Conservation (phyloP, 176 grass and related monocot genomes). For the Echinochloa phyllopogon region DNA sequence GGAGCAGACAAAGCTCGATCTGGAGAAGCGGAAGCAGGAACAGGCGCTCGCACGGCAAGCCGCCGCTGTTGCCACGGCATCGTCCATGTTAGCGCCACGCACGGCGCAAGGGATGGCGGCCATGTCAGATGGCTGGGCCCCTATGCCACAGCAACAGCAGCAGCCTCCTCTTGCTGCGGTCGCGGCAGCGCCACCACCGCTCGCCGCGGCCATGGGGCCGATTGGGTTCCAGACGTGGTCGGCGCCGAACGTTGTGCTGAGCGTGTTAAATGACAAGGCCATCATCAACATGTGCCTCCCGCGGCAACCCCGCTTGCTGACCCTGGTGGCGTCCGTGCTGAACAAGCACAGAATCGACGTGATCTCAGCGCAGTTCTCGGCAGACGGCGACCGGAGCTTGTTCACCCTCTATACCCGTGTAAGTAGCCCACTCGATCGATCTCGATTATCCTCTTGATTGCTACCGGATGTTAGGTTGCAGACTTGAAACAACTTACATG, state of each 20-base stretch:
- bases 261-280: constrained; percentile 43
- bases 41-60: neutral
- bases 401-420: constrained; percentile 67
- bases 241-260: constrained; percentile 61
- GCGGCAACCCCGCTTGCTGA: constrained; percentile 43
- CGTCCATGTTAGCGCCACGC: neutral
- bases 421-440: constrained; percentile 36
- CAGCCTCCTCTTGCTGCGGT: neutral
- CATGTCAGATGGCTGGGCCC: neutral
- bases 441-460: neutral
- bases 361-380: constrained; percentile 42
- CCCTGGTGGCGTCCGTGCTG: constrained; percentile 47
- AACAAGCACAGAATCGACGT: constrained; percentile 69
- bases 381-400: constrained; percentile 29
- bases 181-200: neutral
- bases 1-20: constrained; percentile 37
- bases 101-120: neutral
- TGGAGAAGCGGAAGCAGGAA: constrained; percentile 63
- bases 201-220: neutral
- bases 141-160: neutral
- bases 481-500: neutral
- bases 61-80: neutral
- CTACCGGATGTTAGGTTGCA: neutral
- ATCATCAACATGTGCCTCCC: constrained; percentile 47
- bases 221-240: constrained; percentile 65